Evolutionary conservation across 768 basidiomycete genomes (phyloP).

Genomic region (Obba rivulosa): DNA sequence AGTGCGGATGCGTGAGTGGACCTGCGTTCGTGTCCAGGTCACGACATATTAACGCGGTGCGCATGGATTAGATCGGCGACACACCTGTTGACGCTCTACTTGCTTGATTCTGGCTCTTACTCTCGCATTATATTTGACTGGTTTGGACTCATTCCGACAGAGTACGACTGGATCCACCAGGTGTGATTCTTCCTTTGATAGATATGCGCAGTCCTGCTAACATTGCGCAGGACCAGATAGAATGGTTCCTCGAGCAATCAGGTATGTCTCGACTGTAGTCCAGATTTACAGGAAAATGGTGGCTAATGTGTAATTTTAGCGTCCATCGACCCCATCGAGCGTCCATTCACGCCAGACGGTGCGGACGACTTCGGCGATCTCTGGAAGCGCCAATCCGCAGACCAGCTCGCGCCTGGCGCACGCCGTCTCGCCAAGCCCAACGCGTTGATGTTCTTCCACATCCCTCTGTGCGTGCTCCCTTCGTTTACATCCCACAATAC

Average conservation of each 20-base stretch:
- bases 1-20: slow-evolving; percentile 77
- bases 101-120: slow-evolving; percentile 85
- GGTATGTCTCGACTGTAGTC: slow-evolving; percentile 26
- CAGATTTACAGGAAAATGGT: neutral
- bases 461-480: slow-evolving; percentile 64
- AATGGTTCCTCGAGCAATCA: slow-evolving; percentile 88
- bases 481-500: neutral
- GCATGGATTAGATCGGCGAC: slow-evolving; percentile 69
- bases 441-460: slow-evolving; percentile 97
- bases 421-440: slow-evolving; percentile 83
- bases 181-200: slow-evolving; percentile 29
- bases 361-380: slow-evolving; percentile 60
- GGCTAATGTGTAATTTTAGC: slow-evolving; percentile 22
- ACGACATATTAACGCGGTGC: no score
- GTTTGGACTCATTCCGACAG: slow-evolving; percentile 61
- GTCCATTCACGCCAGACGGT: slow-evolving; percentile 80
- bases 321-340: slow-evolving; percentile 65
- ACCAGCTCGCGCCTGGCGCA: slow-evolving; percentile 51
- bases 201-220: no score
- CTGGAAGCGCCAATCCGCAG: slow-evolving; percentile 54
- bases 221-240: slow-evolving; percentile 58
- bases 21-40: neutral
- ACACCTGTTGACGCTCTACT: slow-evolving; percentile 86
- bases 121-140: slow-evolving; percentile 53
- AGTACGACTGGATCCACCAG: slow-evolving; percentile 82